phyloP scores from a whole-genome alignment of 441 rosid species.

The Aleurites moluccanus region DNA sequence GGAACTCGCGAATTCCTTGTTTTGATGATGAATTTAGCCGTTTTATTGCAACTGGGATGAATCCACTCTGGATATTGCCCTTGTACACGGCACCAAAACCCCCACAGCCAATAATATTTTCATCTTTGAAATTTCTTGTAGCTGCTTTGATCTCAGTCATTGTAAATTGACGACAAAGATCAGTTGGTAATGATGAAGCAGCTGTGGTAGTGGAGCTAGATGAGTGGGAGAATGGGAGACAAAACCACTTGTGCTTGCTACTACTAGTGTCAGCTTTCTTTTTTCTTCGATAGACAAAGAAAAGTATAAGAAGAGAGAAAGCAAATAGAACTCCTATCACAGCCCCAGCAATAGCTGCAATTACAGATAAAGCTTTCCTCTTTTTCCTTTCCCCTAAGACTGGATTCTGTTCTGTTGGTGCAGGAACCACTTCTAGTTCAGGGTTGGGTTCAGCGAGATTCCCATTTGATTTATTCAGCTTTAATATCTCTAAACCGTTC shows the following conservation, averaged over 20 bases:
- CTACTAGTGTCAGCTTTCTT: background rate
- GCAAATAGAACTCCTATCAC: background rate
- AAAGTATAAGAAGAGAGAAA: conserved; percentile 8
- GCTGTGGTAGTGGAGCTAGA: background rate
- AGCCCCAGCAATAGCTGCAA: background rate
- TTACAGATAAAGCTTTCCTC: background rate
- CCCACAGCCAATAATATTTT: conserved; percentile 27
- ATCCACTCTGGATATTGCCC: conserved; percentile 27
- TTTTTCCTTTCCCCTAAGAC: background rate
- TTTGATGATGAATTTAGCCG: conserved; percentile 27
- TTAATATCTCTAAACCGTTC: conserved; percentile 9
- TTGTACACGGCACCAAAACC: conserved; percentile 38
- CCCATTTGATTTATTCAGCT: background rate
- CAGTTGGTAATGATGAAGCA: conserved; percentile 7
- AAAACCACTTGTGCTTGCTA: no score
- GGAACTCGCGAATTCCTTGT: conserved; percentile 33
- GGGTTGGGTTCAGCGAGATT: background rate
- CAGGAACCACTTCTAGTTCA: background rate
- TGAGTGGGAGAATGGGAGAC: background rate
- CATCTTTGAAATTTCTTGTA: conserved; percentile 20
- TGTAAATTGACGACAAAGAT: conserved; percentile 29
- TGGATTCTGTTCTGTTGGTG: background rate
- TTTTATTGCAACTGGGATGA: conserved; percentile 35
- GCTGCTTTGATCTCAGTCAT: conserved; percentile 29
- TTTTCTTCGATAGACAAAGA: background rate